Evolutionary conservation across 2,329 filamentous ascomycete species (phyloP).

Genomic region (Orbilia blumenaviensis): DNA sequence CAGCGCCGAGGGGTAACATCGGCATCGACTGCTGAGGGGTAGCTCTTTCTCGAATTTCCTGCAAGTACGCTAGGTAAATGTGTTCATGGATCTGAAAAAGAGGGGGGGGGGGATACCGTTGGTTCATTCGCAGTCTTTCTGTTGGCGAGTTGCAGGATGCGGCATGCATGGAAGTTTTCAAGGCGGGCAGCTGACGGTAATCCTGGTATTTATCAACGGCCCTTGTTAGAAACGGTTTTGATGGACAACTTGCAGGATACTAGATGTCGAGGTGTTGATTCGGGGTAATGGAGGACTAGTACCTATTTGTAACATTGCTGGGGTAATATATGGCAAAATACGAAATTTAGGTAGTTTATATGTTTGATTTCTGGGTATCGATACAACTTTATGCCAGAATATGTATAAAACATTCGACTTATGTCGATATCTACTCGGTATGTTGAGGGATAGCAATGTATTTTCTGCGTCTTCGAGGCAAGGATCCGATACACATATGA

Average conservation of each 20-base stretch:
- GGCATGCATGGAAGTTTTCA: conserved; percentile 19
- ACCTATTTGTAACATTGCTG: neutral
- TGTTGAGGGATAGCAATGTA: neutral
- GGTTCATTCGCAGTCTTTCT: conserved; percentile 9
- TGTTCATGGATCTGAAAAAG: neutral
- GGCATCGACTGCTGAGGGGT: conserved; percentile 10
- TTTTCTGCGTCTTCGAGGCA: neutral
- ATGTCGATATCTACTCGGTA: too few species aligned
- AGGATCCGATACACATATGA: neutral
- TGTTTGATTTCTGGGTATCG: too few species aligned
- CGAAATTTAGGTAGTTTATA: too few species aligned
- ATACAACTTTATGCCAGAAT: too few species aligned
- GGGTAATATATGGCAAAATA: neutral
- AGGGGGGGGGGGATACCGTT: neutral
- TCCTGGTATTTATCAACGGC: conserved; percentile 7
- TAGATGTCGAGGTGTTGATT: neutral
- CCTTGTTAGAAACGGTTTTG: conserved; percentile 9
- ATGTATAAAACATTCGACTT: too few species aligned
- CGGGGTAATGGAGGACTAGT: conserved; percentile 1
- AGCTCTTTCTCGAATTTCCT: conserved; percentile 1
- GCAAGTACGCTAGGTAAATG: conserved; percentile 5
- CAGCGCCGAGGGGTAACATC: conserved; percentile 16
- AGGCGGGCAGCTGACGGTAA: conserved; percentile 12
- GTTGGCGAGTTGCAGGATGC: conserved; percentile 19
- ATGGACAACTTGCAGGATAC: neutral